Conservation (phyloP, 805 yeast genomes). For the Ogataea pilisensis region DNA sequence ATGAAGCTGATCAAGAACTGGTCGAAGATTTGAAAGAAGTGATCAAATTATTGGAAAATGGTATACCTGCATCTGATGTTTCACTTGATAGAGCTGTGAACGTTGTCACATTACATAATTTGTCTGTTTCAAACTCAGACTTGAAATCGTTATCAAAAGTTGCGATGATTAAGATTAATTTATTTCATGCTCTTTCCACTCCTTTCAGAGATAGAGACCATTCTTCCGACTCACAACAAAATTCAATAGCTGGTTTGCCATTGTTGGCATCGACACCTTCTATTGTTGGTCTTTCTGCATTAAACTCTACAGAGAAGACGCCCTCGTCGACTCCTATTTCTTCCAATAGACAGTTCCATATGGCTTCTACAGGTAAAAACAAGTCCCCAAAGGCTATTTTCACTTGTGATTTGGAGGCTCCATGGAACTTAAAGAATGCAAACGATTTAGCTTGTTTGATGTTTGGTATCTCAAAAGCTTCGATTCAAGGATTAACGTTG, state of each 20-base stretch:
- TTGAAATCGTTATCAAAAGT: conserved; percentile 34
- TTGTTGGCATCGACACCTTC: conserved; percentile 22
- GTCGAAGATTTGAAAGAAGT: conserved; percentile 45
- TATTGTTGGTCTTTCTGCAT: conserved; percentile 22
- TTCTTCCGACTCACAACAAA: conserved; percentile 4
- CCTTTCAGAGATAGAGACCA: conserved; percentile 49
- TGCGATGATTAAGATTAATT: conserved; percentile 39
- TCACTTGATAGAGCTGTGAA: conserved; percentile 24
- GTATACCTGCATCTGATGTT: conserved; percentile 20
- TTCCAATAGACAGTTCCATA: conserved; percentile 41
- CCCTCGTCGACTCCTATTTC: conserved; percentile 25
- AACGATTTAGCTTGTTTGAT: conserved; percentile 86
- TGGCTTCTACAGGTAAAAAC: conserved; percentile 65
- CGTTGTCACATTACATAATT: conserved; percentile 54
- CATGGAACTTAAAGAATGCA: conserved; percentile 80
- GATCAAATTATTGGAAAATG: conserved; percentile 43
- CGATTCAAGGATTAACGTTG: conserved; percentile 57
- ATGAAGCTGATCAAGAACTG: conserved; percentile 19
- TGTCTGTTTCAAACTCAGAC: conserved; percentile 47
- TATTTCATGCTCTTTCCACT: conserved; percentile 62
- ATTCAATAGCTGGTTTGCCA: conserved; percentile 24
- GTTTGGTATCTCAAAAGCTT: conserved; percentile 72
- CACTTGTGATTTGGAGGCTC: conserved; percentile 67
- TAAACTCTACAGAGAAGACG: conserved; percentile 9
- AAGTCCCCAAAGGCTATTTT: conserved; percentile 77